A percentile compares a stretch with the other conserved stretches of the same genome.
phyloP scores from a whole-genome alignment of 2,329 filamentous ascomycete species.

The Monilinia laxa region DNA sequence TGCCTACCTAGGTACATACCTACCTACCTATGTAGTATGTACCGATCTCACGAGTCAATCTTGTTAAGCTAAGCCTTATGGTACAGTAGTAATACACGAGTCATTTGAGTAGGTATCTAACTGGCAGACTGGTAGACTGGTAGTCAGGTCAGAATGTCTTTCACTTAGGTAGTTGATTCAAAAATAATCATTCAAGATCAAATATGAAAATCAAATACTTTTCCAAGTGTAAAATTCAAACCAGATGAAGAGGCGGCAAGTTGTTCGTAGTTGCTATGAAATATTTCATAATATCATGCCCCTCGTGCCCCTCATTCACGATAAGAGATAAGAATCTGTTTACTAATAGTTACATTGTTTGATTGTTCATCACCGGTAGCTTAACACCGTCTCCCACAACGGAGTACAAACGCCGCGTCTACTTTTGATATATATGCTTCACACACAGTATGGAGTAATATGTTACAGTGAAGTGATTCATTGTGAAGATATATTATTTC shows the following conservation, averaged over 20 bases:
- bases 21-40: too few relatives aligned
- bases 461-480: not conserved
- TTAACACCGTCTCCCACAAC: conserved; percentile 19
- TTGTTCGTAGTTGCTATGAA: not conserved
- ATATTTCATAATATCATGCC: not conserved
- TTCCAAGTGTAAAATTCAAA: too few relatives aligned
- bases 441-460: not conserved
- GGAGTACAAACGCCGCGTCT: conserved; percentile 15
- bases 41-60: not conserved
- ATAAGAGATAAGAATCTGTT: conserved; percentile 22
- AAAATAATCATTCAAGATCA: not conserved
- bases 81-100: too few relatives aligned
- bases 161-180: not conserved
- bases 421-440: conserved; percentile 21
- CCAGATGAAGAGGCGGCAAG: too few relatives aligned
- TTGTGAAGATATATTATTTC: not conserved
- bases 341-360: conserved; percentile 14
- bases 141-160: not conserved
- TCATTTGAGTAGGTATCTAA: not conserved
- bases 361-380: conserved; percentile 17
- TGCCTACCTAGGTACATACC: too few relatives aligned
- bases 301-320: conserved; percentile 20
- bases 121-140: too few relatives aligned
- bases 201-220: too few relatives aligned
- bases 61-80: conserved; percentile 11